Conservation (phyloP, 345 rosid genomes). For the Combretum micranthum region DNA sequence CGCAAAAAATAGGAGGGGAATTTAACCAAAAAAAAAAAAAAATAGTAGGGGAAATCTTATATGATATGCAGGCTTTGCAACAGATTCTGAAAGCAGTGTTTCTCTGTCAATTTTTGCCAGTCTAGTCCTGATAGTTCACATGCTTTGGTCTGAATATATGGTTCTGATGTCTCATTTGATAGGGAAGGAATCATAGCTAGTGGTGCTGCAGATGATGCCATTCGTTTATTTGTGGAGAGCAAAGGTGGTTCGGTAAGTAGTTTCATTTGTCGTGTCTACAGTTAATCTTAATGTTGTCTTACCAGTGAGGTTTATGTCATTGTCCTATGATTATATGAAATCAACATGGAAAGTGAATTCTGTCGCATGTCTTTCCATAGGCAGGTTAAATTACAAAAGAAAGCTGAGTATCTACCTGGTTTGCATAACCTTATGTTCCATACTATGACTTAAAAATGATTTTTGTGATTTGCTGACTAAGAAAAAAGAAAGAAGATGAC, state of each 20-base stretch:
- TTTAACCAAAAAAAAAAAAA: no score
- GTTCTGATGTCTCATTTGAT: conserved; percentile 12
- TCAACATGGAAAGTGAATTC: no score
- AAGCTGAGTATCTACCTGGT: no score
- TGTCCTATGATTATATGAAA: background rate
- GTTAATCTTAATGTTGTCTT: conserved; percentile 1
- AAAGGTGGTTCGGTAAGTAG: conserved; percentile 51
- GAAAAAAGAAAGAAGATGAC: no score
- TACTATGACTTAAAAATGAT: no score
- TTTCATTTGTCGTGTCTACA: background rate
- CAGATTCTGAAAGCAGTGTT: background rate
- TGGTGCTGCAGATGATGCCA: conserved; percentile 93
- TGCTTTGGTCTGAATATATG: conserved; percentile 4
- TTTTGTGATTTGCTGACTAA: no score
- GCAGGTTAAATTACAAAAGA: no score
- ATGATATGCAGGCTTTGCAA: no score
- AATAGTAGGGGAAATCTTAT: no score
- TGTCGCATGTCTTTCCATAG: no score
- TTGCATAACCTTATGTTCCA: no score
- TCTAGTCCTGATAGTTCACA: background rate
- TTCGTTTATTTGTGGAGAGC: conserved; percentile 61
- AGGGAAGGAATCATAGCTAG: conserved; percentile 82
- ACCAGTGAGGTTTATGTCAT: background rate
- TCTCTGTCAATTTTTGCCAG: background rate
- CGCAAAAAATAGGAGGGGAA: no score